Evolutionary conservation across 257 asterid genomes (phyloP), one percentile per base, ranked within the genome.

Genomic region (Scutellaria minor): DNA sequence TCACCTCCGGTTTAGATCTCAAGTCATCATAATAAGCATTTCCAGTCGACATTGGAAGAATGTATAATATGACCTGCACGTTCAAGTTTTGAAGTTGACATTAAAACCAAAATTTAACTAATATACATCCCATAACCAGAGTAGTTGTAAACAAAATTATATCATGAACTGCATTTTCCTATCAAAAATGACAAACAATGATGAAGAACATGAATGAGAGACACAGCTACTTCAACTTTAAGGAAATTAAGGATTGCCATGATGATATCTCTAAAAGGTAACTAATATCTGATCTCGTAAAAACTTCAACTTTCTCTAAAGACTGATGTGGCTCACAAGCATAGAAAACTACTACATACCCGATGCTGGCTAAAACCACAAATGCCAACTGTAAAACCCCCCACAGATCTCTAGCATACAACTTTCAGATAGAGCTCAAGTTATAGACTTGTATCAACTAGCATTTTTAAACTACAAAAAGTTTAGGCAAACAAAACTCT

Each of bases 21-120:
- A 68, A 39, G 42, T 84, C 83, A 58, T 81, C 81, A 61, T 72
- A 81, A 48, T 73, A 84, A 20, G 84, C 47, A 54, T 69, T 82
- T 45, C 80, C 86, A 75, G 75, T 79, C 22, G 85, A 79, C 89
- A 84, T 82, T 60, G 69, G 27, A 40, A 62, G 64, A 72, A 68
- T 7, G 58, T 57, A 57, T 53, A 22, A 40, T 50, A 39, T 50
- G n/a, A 48, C 77, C 86, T 84, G 52, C 53, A 74, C 47, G 57
- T 18, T 66, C 59, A 60, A 68, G 41, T 2, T 45, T 48, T 12
- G 7, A 39, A 37, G 51, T 50, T 55, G 42, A 64, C 18, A 31
- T 42, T 0, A 24, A 39, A 75, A 50, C 7, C 53, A 53, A 27
- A 44, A 61, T 9, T 46, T 27, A 4, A 50, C 40, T 18, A 37